phyloP scores from a whole-genome alignment of 2,329 filamentous ascomycete genomes.

The Exophiala phaeomuriformis region DNA sequence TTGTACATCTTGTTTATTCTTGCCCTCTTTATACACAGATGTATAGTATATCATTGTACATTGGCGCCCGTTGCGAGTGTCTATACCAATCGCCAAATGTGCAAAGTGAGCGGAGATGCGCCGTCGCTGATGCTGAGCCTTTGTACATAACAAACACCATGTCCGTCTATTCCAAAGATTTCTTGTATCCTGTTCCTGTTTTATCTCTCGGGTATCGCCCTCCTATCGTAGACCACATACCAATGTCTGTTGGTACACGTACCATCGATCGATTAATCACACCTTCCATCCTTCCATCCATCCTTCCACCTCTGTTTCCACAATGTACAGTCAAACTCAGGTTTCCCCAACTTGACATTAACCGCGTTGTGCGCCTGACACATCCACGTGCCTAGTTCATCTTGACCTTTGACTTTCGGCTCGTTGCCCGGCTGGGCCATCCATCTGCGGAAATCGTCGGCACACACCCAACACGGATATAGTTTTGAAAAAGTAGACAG shows the following conservation, averaged over 20 bases:
- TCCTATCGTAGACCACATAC: not conserved
- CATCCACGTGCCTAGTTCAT: constrained; percentile 45
- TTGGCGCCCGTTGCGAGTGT: not conserved
- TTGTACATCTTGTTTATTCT: too few relatives aligned
- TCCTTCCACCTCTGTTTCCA: constrained; percentile 96
- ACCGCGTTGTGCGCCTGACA: constrained; percentile 47
- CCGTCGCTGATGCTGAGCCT: constrained; percentile 10
- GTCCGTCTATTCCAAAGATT: too few relatives aligned
- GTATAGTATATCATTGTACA: not conserved
- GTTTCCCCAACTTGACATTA: constrained; percentile 74
- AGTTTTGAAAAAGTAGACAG: constrained; percentile 72
- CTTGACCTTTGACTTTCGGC: constrained; percentile 50
- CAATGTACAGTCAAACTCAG: constrained; percentile 74
- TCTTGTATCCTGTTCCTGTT: too few relatives aligned
- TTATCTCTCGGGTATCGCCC: too few relatives aligned
- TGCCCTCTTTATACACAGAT: not conserved
- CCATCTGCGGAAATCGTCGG: constrained; percentile 81
- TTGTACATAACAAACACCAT: not conserved
- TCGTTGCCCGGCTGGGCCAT: constrained; percentile 60
- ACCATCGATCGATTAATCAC: constrained; percentile 40
- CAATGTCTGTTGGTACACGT: not conserved
- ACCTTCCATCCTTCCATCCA: constrained; percentile 66
- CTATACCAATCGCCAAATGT: not conserved
- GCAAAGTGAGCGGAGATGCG: constrained; percentile 12
- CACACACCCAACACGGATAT: constrained; percentile 95